These are phyloP conservation scores for Fusarium avenaceum DNA, from an alignment of 2,329 filamentous ascomycete species.

Conservation along the genomic window DNA sequence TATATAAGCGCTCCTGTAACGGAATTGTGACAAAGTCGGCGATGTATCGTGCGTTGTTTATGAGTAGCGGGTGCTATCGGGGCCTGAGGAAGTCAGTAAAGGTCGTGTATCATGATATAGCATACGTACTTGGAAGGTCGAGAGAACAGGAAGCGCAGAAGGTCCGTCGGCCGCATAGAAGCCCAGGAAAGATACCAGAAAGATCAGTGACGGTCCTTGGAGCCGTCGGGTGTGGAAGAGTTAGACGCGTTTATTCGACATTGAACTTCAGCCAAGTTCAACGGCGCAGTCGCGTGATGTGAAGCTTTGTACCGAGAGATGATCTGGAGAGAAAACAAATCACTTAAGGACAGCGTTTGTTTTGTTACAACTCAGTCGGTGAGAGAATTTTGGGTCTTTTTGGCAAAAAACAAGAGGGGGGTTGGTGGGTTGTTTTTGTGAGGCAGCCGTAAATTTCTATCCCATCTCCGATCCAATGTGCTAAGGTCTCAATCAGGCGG, in stretches of 20 bases:
- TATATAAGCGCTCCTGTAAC: constrained; percentile 83
- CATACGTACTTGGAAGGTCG: constrained; percentile 86
- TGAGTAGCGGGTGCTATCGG: constrained; percentile 68
- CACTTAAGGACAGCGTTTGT: constrained; percentile 10
- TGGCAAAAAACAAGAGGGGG: constrained; percentile 20
- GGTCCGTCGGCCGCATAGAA: constrained; percentile 93
- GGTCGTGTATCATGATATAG: neutral
- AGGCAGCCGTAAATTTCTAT: constrained; percentile 30
- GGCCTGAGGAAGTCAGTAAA: constrained; percentile 58
- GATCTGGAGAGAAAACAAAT: neutral
- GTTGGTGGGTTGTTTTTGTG: constrained; percentile 28
- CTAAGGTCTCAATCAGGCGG: constrained; percentile 42
- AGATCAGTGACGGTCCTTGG: constrained; percentile 45
- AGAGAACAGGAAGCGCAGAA: constrained; percentile 90
- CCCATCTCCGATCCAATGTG: constrained; percentile 35
- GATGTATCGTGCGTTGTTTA: constrained; percentile 51
- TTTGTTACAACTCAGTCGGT: constrained; percentile 36
- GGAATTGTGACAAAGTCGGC: constrained; percentile 82
- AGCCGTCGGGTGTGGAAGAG: constrained; percentile 44
- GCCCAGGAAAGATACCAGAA: constrained; percentile 52
- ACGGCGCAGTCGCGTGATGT: constrained; percentile 41
- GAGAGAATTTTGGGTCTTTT: constrained; percentile 45
- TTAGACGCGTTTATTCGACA: constrained; percentile 49
- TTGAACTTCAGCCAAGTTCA: constrained; percentile 32
- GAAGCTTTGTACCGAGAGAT: neutral